Evolutionary conservation across 495 filamentous ascomycete genomes (phyloP).

Genomic region (Penicillium daleae): DNA sequence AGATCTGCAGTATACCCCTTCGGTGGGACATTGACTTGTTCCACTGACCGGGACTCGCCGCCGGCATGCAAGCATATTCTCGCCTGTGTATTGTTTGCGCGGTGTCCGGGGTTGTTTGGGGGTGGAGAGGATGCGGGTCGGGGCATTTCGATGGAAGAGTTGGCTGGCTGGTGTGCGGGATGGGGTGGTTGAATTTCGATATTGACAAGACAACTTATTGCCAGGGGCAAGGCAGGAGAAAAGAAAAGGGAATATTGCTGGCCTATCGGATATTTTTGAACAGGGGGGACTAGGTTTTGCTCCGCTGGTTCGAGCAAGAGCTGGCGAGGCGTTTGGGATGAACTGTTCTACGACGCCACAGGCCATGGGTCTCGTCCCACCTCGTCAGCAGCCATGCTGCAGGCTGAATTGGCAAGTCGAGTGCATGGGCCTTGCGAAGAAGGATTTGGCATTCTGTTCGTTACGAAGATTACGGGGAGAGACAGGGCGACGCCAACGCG

Average conservation of each 20-base stretch:
- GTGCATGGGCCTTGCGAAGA: background rate
- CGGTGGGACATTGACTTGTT: slow-evolving; percentile 53
- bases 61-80: slow-evolving; percentile 90
- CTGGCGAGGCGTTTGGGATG: background rate
- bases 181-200: slow-evolving; percentile 50
- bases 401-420: background rate
- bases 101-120: slow-evolving; percentile 61
- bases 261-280: slow-evolving; percentile 3
- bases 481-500: background rate
- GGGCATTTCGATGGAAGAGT: slow-evolving; percentile 61
- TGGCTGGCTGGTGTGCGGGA: slow-evolving; percentile 78
- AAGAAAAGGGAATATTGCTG: no score
- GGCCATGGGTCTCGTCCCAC: background rate
- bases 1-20: slow-evolving; percentile 41
- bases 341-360: slow-evolving; percentile 6
- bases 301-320: slow-evolving; percentile 3
- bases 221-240: no score
- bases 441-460: background rate
- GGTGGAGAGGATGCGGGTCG: slow-evolving; percentile 53
- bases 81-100: slow-evolving; percentile 77
- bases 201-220: no score
- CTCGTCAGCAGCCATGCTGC: background rate
- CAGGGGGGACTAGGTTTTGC: background rate
- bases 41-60: slow-evolving; percentile 35
- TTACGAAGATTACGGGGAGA: background rate